Base-by-base conservation (phyloP, 345 rosid genomes). In the Geranium rotundifolium region DNA sequence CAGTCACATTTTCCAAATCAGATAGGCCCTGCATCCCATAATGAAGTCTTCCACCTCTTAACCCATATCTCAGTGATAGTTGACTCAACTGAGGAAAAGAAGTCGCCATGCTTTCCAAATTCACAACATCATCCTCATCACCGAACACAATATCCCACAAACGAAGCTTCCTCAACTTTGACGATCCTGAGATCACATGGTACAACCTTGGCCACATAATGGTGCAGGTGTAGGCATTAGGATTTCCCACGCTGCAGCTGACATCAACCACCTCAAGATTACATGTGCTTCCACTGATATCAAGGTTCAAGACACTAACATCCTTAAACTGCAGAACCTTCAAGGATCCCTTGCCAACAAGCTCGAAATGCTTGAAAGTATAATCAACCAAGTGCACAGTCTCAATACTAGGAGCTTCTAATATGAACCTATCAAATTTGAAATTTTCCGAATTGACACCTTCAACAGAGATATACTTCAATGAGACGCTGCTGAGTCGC, bases 121-220 rank as follows among this genome's bases (percentile, higher is more conserved):
- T n/a, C 95, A 55, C 84, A 68, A 60, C 77, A 60, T 3, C 7
- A 7, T 62, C 83, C 57, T 65, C 65, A 29, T 70, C 69, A 29
- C 84, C 91, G 64, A 84, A 89, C n/a, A 77, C 71, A 39, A 89
- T 86, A 18, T 89, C 83, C 96, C 96, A 91, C 57, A 91, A 82
- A 17, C 89, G 78, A 54, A 91, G 98, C 73, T 70, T 87, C 77
- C 66, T 80, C 66, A 91, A 66, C 29, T 81, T 87, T 34, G 83
- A 84, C 37, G 95, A 85, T 72, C 79, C 80, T 5, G 89, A 84
- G 56, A 91, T 84, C 87, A 89, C 76, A 63, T 85, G 90, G 60
- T 74, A 81, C 77, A 91, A 87, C 72, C 79, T 85, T 58, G 91
- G 81, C 90, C 90, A 85, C 4, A 79, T 65, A 68, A 82, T 84